These are phyloP conservation scores for Podaxis mareebaensis DNA, from an alignment of 768 basidiomycete species.

Conservation along the genomic window DNA sequence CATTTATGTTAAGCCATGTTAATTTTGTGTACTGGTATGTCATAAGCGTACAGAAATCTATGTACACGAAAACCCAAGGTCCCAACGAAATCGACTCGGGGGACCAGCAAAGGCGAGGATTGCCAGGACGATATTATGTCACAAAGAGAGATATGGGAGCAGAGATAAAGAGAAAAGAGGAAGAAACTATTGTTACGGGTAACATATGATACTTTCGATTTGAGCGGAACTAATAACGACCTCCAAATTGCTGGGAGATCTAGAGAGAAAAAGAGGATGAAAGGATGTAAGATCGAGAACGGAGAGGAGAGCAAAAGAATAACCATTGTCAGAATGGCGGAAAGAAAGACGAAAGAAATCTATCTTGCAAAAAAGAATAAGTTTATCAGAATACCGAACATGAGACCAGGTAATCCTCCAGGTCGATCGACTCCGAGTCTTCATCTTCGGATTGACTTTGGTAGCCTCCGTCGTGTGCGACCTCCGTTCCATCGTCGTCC, in stretches of 20 bases:
- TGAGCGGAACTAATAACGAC: not conserved
- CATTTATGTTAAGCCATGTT: not conserved
- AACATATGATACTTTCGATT: constrained; percentile 8
- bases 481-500: too few relatives aligned
- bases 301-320: not conserved
- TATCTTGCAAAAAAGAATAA: not conserved
- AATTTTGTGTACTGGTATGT: not conserved
- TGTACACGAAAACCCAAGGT: constrained; percentile 2
- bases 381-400: not conserved
- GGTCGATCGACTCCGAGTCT: not conserved
- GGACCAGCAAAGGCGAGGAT: not conserved
- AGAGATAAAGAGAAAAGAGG: not conserved
- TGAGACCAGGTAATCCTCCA: not conserved
- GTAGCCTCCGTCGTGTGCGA: not conserved
- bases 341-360: not conserved
- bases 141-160: not conserved
- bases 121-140: not conserved
- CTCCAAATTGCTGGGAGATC: constrained; percentile 15
- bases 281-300: not conserved
- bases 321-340: not conserved
- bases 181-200: not conserved
- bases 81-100: not conserved
- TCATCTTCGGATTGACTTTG: not conserved
- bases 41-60: constrained; percentile 4
- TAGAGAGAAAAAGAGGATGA: not conserved